Conservation (phyloP, 2,329 filamentous ascomycete genomes). For the Lecanoromycetidae sp. region DNA sequence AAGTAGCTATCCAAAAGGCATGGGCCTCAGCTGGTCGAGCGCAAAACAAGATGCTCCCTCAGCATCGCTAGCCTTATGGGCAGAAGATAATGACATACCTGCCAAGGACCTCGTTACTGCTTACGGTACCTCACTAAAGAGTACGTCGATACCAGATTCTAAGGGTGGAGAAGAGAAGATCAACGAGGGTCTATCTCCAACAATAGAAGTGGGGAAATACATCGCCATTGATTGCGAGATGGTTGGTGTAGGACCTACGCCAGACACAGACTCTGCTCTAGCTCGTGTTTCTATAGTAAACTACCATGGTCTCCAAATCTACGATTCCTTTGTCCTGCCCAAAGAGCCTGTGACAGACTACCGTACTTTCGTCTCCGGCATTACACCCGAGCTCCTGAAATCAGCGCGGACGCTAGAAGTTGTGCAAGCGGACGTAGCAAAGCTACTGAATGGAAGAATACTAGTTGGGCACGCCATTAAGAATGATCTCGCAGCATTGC, state of each 20-base stretch:
- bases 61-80: slow-evolving; percentile 42
- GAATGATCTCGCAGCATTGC: slow-evolving; percentile 63
- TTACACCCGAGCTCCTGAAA: slow-evolving; percentile 61
- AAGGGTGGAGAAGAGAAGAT: slow-evolving; percentile 31
- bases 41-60: slow-evolving; percentile 8
- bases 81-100: slow-evolving; percentile 49
- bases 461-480: slow-evolving; percentile 74
- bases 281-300: slow-evolving; percentile 86
- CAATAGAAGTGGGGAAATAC: slow-evolving; percentile 70
- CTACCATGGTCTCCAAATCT: slow-evolving; percentile 82
- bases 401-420: slow-evolving; percentile 59
- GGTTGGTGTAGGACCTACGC: slow-evolving; percentile 63
- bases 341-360: slow-evolving; percentile 75
- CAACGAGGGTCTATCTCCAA: slow-evolving; percentile 49
- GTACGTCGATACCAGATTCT: slow-evolving; percentile 37
- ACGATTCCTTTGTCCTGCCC: slow-evolving; percentile 82
- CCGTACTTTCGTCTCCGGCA: slow-evolving; percentile 75
- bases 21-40: background rate
- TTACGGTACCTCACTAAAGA: slow-evolving; percentile 44
- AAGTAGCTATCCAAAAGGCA: background rate
- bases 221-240: slow-evolving; percentile 94
- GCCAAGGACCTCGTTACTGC: slow-evolving; percentile 49
- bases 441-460: slow-evolving; percentile 57
- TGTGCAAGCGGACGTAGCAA: slow-evolving; percentile 61
- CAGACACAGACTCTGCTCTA: slow-evolving; percentile 58